Conservation (phyloP, 768 basidiomycete genomes). For the Baorangia bicolor region DNA sequence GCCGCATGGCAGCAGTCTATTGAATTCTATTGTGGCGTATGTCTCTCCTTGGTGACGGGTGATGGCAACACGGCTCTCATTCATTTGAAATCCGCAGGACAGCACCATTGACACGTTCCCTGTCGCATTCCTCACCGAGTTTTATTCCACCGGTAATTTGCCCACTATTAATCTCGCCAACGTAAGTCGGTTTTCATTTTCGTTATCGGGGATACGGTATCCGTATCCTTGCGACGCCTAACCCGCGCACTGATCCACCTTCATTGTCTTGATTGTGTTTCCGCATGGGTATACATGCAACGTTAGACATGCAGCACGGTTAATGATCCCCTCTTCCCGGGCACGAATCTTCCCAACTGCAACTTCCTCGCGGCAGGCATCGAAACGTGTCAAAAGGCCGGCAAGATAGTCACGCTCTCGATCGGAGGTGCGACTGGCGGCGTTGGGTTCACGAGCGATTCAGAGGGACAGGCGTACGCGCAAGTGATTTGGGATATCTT, state of each 20-base stretch:
- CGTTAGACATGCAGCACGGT: slow-evolving; percentile 60
- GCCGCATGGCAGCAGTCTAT: slow-evolving; percentile 33
- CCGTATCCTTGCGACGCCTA: not conserved
- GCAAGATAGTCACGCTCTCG: slow-evolving; percentile 59
- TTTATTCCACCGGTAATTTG: slow-evolving; percentile 55
- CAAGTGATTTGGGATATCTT: slow-evolving; percentile 69
- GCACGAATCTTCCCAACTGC: slow-evolving; percentile 63
- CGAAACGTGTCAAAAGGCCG: slow-evolving; percentile 59
- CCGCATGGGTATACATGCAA: not conserved
- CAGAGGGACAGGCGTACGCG: slow-evolving; percentile 58
- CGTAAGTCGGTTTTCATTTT: slow-evolving; percentile 31
- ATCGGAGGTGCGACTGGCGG: slow-evolving; percentile 63
- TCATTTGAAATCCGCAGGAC: slow-evolving; percentile 38
- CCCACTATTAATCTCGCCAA: slow-evolving; percentile 64
- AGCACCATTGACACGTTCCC: slow-evolving; percentile 57
- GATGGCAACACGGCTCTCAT: not conserved
- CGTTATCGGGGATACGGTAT: not conserved
- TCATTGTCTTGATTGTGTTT: not conserved
- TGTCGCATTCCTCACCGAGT: slow-evolving; percentile 59
- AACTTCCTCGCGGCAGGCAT: slow-evolving; percentile 59
- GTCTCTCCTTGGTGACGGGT: not conserved
- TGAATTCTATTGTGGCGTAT: slow-evolving; percentile 32
- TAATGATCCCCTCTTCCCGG: slow-evolving; percentile 57
- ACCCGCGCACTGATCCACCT: not conserved
- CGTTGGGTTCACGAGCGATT: slow-evolving; percentile 57